Base-by-base conservation (phyloP, 2,329 filamentous ascomycete species). In the Cercospora brassicicola region DNA sequence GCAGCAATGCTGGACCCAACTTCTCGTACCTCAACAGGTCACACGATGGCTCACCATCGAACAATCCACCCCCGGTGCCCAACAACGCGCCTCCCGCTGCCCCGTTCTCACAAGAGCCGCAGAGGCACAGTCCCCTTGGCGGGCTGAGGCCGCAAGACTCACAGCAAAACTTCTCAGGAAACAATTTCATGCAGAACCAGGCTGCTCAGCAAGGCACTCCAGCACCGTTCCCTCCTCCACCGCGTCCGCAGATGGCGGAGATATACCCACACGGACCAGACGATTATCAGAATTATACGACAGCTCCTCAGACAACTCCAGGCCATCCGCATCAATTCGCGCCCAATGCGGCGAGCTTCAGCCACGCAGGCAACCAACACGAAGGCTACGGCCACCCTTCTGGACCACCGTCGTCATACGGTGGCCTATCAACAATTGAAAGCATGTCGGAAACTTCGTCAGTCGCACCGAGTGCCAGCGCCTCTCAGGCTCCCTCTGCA, bases 1-100 rank as follows among this genome's bases (percentile, higher is more conserved):
- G 66, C 51, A 62, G 56, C 39, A 56, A 55, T 18, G 65, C 45
- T 60, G 66, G 66, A 3, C 18, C 62, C 20, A 68, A 65, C 66
- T 65, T 65, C 55, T 61, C 62, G 20, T 36, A 65, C 11, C 64
- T 57, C 7, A 59, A 42, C 36, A 59, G 23, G 28, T 45, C 62
- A 11, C 11, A 20, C n/a, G 51, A 56, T 31, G 31, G 36, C 13
- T 48, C 62, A 13, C 62, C 62, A 23, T 23, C 31, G 28, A 36
- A 55, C n/a, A 63, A 28, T 26, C 20, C 62, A 18, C 61, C 61
- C 8, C 10, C n/a, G n/a, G n/a, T 31, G 30, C 36, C 55, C 18
- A 9, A 23, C 11, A 36, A 61, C 18, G 42, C 55, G 18, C 55
- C 53, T 20, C 61, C 55, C 5, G 23, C 39, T 8, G 36, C 66